phyloP scores from a whole-genome alignment of 164 flowering plant genomes.

The Nymphaea thermarum region DNA sequence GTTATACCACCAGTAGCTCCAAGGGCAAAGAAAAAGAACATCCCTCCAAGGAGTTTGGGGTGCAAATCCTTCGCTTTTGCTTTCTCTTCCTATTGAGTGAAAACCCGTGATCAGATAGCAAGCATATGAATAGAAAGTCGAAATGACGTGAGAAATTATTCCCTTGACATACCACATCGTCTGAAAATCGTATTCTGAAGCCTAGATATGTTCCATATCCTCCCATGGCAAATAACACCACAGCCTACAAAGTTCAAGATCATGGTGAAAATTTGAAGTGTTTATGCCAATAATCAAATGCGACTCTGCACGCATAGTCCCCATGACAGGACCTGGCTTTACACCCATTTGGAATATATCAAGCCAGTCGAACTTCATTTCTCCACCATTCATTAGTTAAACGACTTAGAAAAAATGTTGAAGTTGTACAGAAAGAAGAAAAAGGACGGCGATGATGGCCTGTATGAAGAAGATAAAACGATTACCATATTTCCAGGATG shows the following conservation, averaged over 20 bases:
- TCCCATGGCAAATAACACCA: constrained; percentile 95
- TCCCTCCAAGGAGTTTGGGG: constrained; percentile 85
- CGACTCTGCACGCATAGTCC: too few relatives aligned
- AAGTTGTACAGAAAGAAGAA: background rate
- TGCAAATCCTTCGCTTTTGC: constrained; percentile 95
- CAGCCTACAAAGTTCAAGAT: constrained; percentile 37
- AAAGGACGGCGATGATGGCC: background rate
- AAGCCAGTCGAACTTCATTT: too few relatives aligned
- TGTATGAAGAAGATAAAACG: too few relatives aligned
- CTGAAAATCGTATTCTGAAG: constrained; percentile 63
- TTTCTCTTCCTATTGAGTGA: constrained; percentile 66
- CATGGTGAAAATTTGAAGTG: too few relatives aligned
- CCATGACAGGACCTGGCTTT: too few relatives aligned
- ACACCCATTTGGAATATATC: too few relatives aligned
- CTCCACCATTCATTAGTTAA: too few relatives aligned
- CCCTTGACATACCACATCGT: constrained; percentile 42
- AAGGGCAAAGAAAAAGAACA: constrained; percentile 94
- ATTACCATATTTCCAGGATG: constrained; percentile 94
- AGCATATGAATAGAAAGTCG: too few relatives aligned
- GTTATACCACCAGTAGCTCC: constrained; percentile 94
- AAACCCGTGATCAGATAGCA: too few relatives aligned
- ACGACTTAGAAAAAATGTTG: too few relatives aligned
- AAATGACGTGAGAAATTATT: too few relatives aligned
- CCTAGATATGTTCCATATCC: constrained; percentile 94
- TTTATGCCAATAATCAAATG: too few relatives aligned